Evolutionary conservation across 495 filamentous ascomycete genomes (phyloP).

Genomic region (Lasiosphaeria ovina): DNA sequence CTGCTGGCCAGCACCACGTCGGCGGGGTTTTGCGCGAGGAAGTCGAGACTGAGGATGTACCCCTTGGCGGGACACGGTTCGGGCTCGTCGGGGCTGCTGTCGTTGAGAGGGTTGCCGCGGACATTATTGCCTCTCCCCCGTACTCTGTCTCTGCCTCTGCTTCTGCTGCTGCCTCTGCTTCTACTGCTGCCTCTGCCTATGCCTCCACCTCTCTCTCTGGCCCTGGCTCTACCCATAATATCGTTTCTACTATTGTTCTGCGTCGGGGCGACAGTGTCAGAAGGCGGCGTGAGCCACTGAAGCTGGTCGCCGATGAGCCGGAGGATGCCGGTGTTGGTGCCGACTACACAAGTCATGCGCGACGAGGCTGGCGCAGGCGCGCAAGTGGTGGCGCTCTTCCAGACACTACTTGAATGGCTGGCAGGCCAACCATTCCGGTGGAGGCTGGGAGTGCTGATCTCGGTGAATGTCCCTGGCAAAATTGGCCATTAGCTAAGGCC

Average conservation of each 20-base stretch:
- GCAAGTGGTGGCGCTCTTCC: slow-evolving; percentile 11
- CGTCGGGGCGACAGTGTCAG: background rate
- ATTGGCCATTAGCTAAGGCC: too few relatives aligned
- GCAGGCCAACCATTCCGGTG: too few relatives aligned
- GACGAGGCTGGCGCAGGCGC: slow-evolving; percentile 20
- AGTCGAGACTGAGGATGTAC: slow-evolving; percentile 31
- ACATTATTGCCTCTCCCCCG: too few relatives aligned
- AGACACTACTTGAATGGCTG: background rate
- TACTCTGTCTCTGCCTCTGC: too few relatives aligned
- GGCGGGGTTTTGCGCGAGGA: slow-evolving; percentile 23
- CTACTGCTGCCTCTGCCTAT: too few relatives aligned
- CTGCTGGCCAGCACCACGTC: slow-evolving; percentile 37
- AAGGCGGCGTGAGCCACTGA: slow-evolving; percentile 15
- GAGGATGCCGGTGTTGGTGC: slow-evolving; percentile 33
- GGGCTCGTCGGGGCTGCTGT: background rate
- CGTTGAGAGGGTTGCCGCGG: background rate
- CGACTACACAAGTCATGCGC: slow-evolving; percentile 27
- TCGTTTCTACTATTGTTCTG: too few relatives aligned
- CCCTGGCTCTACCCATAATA: too few relatives aligned
- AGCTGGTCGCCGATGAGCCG: slow-evolving; percentile 12
- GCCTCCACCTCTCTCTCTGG: too few relatives aligned
- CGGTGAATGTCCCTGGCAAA: too few relatives aligned
- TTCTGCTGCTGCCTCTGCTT: too few relatives aligned
- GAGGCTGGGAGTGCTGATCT: too few relatives aligned
- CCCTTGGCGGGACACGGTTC: slow-evolving; percentile 1